Base-by-base conservation (phyloP, 164 flowering plant species). In the Aristolochia fimbriata region DNA sequence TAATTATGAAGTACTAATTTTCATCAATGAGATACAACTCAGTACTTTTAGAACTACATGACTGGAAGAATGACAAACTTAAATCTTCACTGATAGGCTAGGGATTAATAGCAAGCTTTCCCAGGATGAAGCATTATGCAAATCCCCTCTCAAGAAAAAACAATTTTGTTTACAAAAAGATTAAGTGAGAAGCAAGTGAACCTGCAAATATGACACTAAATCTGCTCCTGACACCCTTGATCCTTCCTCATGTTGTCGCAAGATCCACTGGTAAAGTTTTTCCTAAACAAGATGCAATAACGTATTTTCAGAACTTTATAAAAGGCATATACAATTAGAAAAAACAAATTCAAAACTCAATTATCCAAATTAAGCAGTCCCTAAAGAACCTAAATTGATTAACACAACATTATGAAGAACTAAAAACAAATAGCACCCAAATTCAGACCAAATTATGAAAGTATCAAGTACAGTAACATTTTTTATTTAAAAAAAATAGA, bases 231-330 rank as follows among this genome's bases (percentile, higher is more conserved):
- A 56, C 55, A 84, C 85, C 72, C 93, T 81, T 19, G 83, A 70
- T 55, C 97, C 93, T 62, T 68, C 86, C 66, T 84, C 93, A 64
- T 87, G 83, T 67, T 87, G 93, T 63, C 85, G 78, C 79, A 71
- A 71, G 33, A 87, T 80, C 95, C 93, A 90, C 16, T 83, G 87
- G 62, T 85, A 86, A 16, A 90, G 86, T 68, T 90, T 90, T 60
- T 90, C 97, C 97, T 87, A 74, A 51, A 74, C 15, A 51, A 2
- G 7, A 37, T 37, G 43, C 43, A 37, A 37, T 37, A 37, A 37
- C 8, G 7, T 37, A 5, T 37, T 37, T 37, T 37, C 12, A 6
- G 43, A 37, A 37, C 4, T 37, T 37, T 37, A 37, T 6, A 37
- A 3, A 37, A 37, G 12, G 43, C n/a, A 37, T 7, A 6, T 37